Base-by-base conservation (phyloP, 345 rosid species). In the Hevea brasiliensis region DNA sequence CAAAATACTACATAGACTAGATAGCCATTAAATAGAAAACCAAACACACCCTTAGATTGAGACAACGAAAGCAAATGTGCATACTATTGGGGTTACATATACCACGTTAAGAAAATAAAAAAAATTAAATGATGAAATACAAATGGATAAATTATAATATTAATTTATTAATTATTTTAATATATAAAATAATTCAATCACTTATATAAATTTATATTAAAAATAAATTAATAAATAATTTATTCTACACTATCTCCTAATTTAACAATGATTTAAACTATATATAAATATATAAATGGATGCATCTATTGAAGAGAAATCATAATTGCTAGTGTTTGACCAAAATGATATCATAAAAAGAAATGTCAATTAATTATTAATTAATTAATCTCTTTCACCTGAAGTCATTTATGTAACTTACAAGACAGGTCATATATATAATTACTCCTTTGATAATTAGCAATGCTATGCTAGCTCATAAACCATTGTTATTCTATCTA, bases 391-490 rank as follows among this genome's bases (percentile, higher is more conserved):
- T 10, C 15, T 44, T 42, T 41, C 20, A 41, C 42, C 13, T 44
- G 15, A 65, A 21, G 3, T 23, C 68, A 21, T 45, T 23, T 14
- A 27, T 27, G 44, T 32, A 61, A 61, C 42, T 29, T 17, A 61
- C n/a, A 61, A 27, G 65, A 61, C 65, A 61, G 54, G 53, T 69
- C 73, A 75, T 44, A 74, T 65, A 32, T 18, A 24, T 23, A 65
- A 68, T 14, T 32, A 41, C 18, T 24, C 32, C 32, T 24, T 61
- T 32, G 20, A 35, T 14, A 35, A 40, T 32, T 32, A 32, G n/a
- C n/a, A n/a, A n/a, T n/a, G 24, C 60, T 23, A 48, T 57, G 4
- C 26, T 20, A 20, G 44, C 12, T 14, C 3, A 6, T n/a, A 70
- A 57, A 53, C 18, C 45, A 56, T 45, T 9, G 9, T 42, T 8